Evolutionary conservation across 2,329 filamentous ascomycete species (phyloP).

Genomic region (Colletotrichum karsti): DNA sequence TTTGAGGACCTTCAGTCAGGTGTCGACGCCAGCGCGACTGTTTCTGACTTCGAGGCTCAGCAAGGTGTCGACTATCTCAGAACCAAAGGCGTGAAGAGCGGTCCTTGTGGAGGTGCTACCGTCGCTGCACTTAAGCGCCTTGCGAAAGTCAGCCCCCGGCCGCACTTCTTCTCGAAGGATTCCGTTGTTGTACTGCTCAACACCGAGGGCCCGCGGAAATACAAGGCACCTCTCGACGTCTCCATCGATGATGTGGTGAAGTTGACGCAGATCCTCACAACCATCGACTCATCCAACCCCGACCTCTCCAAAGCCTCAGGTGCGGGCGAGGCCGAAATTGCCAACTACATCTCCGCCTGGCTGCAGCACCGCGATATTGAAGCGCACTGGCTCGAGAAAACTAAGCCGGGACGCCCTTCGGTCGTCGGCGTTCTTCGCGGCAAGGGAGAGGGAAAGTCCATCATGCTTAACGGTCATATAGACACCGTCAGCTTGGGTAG

Average conservation of each 20-base stretch:
- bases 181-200: conserved; percentile 71
- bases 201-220: conserved; percentile 70
- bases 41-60: conserved; percentile 72
- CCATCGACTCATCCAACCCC: conserved; percentile 59
- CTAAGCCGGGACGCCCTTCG: conserved; percentile 53
- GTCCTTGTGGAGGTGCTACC: conserved; percentile 70
- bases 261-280: conserved; percentile 53
- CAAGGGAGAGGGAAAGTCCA: conserved; percentile 51
- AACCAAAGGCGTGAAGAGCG: conserved; percentile 54
- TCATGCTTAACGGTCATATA: conserved; percentile 63
- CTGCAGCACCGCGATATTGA: conserved; percentile 60
- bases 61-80: conserved; percentile 63
- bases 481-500: conserved; percentile 59
- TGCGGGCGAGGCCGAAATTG: conserved; percentile 54
- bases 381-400: conserved; percentile 56
- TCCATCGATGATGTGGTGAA: conserved; percentile 48
- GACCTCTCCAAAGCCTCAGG: conserved; percentile 49
- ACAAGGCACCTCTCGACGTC: conserved; percentile 52
- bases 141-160: conserved; percentile 31
- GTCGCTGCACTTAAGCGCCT: conserved; percentile 65
- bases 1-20: conserved; percentile 68
- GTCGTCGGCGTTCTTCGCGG: conserved; percentile 57
- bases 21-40: conserved; percentile 67
- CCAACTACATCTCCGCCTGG: conserved; percentile 57
- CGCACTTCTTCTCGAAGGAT: conserved; percentile 49